These are phyloP conservation scores for Helotiales sp. DNA, from an alignment of 2,329 filamentous ascomycete species.

Conservation along the genomic window DNA sequence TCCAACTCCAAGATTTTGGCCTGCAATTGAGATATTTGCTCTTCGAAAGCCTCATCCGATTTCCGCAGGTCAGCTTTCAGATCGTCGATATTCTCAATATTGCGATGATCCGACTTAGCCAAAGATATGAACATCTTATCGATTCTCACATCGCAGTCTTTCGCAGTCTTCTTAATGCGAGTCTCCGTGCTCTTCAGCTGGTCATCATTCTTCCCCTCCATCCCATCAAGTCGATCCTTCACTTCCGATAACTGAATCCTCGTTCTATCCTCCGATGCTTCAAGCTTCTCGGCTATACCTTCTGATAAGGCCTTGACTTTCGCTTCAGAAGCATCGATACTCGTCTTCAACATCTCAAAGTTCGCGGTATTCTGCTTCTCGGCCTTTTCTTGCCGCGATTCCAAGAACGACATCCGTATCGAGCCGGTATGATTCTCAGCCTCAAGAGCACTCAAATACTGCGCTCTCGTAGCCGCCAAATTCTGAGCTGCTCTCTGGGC, in stretches of 20 bases:
- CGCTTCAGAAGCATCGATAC: not conserved
- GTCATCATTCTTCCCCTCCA: not conserved
- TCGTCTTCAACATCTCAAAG: not conserved
- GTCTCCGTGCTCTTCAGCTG: not conserved
- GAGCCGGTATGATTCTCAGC: not conserved
- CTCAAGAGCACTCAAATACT: conserved; percentile 12
- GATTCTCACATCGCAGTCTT: not conserved
- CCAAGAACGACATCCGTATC: conserved; percentile 2
- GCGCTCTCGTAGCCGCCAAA: not conserved
- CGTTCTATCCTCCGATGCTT: not conserved
- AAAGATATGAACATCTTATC: not conserved
- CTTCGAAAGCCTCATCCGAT: not conserved
- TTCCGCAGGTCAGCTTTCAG: conserved; percentile 1
- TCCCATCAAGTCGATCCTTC: not conserved
- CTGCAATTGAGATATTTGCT: not conserved
- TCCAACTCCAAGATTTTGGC: not conserved
- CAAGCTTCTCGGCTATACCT: not conserved
- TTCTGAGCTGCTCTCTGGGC: not conserved
- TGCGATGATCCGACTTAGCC: conserved; percentile 15
- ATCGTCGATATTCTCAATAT: conserved; percentile 10
- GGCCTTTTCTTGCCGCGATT: not conserved
- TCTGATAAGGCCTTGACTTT: not conserved
- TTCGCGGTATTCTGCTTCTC: conserved; percentile 3
- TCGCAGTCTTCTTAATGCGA: not conserved
- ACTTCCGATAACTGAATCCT: not conserved